Evolutionary conservation across 2,329 filamentous ascomycete genomes (phyloP), one percentile per base, ranked within the genome.

Genomic region (Boeremia lycopersici): DNA sequence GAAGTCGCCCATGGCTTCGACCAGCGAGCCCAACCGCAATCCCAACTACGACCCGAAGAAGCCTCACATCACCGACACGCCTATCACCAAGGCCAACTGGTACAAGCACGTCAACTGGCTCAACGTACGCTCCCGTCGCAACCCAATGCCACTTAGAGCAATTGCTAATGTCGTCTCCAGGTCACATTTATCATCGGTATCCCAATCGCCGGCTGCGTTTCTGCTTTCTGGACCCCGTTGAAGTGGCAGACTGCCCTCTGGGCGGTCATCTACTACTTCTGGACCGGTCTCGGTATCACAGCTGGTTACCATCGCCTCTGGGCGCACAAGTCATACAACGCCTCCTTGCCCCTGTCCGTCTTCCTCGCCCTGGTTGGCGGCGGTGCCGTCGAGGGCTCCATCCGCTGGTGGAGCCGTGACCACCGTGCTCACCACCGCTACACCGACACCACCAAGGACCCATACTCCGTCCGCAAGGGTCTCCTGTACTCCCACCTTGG

Each of bases 81-180:
- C 89, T 62, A 89, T 96, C 63, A 96, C 91, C 59, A 83, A 83
- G 78, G 78, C 82, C 63, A 96, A 96, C 81, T 95, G 90, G 90
- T 87, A 93, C 79, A 88, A 93, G 79, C 92, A 96, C 74, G 84
- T 96, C 81, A 92, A 96, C 83, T 96, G 93, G 91, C 84, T 96
- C 65, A 96, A 96, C 77, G 87, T 90, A 67, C 83, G 70, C 45
- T 39, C 29, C 4, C 6, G 11, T 9, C 6, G 9, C 9, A 2
- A 6, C 3, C 3, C 25, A 29, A 26, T 15, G 10, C 29, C 3
- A 8, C 3, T 2, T 2, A 17, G 25, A 29, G 6, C 33, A 26
- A 25, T 13, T 6, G 25, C 68, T 70, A 57, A 72, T 61, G 44
- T 2, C 1, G 1, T 13, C 8, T 91, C 63, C 93, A 96, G 79